phyloP scores from a whole-genome alignment of 2,329 filamentous ascomycete genomes.

The Talaromyces pinophilus region DNA sequence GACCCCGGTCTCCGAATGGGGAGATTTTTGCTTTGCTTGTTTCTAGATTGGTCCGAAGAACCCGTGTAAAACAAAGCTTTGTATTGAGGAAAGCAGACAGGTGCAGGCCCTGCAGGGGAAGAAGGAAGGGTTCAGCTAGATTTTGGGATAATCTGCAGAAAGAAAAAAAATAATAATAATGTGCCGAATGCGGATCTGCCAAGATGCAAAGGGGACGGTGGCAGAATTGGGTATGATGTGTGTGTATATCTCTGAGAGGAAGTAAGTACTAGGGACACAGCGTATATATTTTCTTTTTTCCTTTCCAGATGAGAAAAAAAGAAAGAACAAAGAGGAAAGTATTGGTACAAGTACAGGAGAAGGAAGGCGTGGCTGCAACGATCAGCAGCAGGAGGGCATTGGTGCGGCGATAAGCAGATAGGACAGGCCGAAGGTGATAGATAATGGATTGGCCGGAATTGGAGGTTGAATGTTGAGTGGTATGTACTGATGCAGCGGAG shows the following conservation, averaged over 20 bases:
- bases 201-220: constrained; percentile 10
- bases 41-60: constrained; percentile 4
- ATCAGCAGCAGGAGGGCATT: background rate
- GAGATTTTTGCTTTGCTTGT: constrained; percentile 20
- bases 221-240: background rate
- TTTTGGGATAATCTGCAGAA: constrained; percentile 24
- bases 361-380: constrained; percentile 1
- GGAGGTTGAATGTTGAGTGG: background rate
- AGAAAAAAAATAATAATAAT: constrained; percentile 9
- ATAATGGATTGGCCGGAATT: constrained; percentile 3
- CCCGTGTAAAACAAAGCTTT: constrained; percentile 10
- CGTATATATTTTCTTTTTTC: background rate
- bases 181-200: constrained; percentile 18
- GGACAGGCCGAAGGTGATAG: background rate
- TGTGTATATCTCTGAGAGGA: constrained; percentile 1
- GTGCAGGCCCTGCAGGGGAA: background rate
- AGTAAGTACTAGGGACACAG: background rate
- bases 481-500: constrained; percentile 1
- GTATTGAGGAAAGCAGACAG: background rate
- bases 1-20: constrained; percentile 2
- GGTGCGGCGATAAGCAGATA: constrained; percentile 9
- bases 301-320: background rate
- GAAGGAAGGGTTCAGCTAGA: constrained; percentile 26
- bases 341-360: background rate
- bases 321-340: background rate